A percentile compares a stretch with the other conserved stretches of the same genome.
These are phyloP conservation scores for Schwanniomyces pseudopolymorphus DNA, from an alignment of 805 yeast genomes.

Conservation along the genomic window DNA sequence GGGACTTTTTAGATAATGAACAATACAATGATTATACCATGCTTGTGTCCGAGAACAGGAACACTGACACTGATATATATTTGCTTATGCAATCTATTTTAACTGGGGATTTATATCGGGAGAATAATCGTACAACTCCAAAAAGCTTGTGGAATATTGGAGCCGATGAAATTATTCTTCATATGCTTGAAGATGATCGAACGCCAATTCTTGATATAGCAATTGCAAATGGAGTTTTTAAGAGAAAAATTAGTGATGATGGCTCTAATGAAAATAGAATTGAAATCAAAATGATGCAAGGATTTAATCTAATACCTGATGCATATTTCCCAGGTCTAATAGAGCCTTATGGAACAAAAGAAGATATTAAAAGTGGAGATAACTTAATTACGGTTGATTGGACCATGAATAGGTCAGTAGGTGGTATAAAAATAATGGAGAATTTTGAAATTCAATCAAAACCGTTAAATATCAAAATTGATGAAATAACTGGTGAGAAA, in stretches of 20 bases:
- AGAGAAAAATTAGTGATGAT: constrained; percentile 34
- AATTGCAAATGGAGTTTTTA: constrained; percentile 33
- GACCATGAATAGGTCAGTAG: constrained; percentile 43
- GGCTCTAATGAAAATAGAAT: constrained; percentile 40
- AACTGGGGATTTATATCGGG: constrained; percentile 28
- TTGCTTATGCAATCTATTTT: constrained; percentile 36
- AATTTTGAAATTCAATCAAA: constrained; percentile 34
- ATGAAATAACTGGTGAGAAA: constrained; percentile 39
- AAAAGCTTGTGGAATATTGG: constrained; percentile 34
- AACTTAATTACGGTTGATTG: constrained; percentile 35
- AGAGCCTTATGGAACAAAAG: constrained; percentile 23
- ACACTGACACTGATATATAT: constrained; percentile 32
- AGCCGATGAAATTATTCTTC: constrained; percentile 41
- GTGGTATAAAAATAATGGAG: constrained; percentile 43
- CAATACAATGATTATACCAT: constrained; percentile 44
- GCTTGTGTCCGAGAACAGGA: constrained; percentile 32
- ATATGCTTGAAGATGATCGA: constrained; percentile 41
- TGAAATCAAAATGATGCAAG: constrained; percentile 38
- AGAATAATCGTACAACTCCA: constrained; percentile 16
- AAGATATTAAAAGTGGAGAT: constrained; percentile 4
- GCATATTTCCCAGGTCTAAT: constrained; percentile 34
- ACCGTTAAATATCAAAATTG: constrained; percentile 39
- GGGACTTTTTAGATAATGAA: constrained; percentile 49
- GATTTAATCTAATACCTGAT: constrained; percentile 30
- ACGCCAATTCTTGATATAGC: constrained; percentile 39